A percentile compares a stretch with the other conserved stretches of the same genome.
These are phyloP conservation scores for Nigrospora oryzae DNA, from an alignment of 2,329 filamentous ascomycete species.

Conservation along the genomic window DNA sequence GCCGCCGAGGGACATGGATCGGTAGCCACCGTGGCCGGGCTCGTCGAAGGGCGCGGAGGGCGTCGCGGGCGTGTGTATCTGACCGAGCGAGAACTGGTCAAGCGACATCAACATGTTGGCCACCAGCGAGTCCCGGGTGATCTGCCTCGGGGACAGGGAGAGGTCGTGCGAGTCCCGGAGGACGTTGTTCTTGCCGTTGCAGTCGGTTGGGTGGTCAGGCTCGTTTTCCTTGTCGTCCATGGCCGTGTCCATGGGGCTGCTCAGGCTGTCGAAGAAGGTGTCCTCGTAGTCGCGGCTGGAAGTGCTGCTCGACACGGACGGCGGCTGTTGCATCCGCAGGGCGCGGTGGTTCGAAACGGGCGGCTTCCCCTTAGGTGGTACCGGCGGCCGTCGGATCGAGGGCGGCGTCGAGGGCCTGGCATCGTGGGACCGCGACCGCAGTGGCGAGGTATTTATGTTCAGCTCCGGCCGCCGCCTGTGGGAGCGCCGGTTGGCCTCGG, in stretches of 20 bases:
- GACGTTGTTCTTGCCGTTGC: not conserved
- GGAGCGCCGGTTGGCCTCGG: conserved; percentile 15
- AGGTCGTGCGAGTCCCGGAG: conserved; percentile 70
- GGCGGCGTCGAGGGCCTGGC: conserved; percentile 20
- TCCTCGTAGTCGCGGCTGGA: conserved; percentile 14
- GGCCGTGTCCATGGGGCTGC: conserved; percentile 12
- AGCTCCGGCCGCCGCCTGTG: conserved; percentile 26
- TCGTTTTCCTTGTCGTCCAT: conserved; percentile 14
- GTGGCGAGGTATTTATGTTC: conserved; percentile 23
- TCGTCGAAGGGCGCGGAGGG: conserved; percentile 25
- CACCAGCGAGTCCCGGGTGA: conserved; percentile 83
- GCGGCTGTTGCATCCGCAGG: conserved; percentile 16
- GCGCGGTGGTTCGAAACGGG: conserved; percentile 21
- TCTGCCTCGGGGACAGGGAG: conserved; percentile 66
- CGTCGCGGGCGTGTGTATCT: conserved; percentile 24
- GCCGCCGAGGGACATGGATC: conserved; percentile 12
- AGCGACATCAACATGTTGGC: conserved; percentile 93
- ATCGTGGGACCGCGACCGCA: conserved; percentile 7
- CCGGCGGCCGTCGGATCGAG: conserved; percentile 12
- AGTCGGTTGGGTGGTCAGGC: conserved; percentile 5
- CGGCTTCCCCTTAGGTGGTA: conserved; percentile 20
- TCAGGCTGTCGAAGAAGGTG: conserved; percentile 18
- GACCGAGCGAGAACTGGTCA: conserved; percentile 64
- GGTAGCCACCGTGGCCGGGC: conserved; percentile 17
- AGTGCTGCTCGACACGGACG: conserved; percentile 11